A percentile compares a stretch with the other conserved stretches of the same genome.
Conservation (phyloP, 1,284 basidiomycete genomes). For the Ceratobasidium sp. region DNA sequence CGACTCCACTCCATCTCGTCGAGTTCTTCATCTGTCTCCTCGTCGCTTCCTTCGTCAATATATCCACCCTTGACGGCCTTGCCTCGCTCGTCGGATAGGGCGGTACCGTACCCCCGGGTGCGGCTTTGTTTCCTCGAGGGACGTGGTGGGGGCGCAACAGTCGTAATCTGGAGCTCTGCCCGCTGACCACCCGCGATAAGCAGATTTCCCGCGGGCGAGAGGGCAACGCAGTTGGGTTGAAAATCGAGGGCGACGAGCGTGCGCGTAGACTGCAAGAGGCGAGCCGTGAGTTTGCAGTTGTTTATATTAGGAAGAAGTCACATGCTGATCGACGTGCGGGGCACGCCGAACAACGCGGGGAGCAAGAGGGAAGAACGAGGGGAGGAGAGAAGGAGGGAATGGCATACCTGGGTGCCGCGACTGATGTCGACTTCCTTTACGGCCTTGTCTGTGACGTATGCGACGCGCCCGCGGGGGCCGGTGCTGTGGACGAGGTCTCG, state of each 20-base stretch:
- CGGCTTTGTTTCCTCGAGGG: slow-evolving; percentile 29
- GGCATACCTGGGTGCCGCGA: slow-evolving; percentile 28
- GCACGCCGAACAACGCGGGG: slow-evolving; percentile 18
- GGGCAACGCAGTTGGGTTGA: slow-evolving; percentile 49
- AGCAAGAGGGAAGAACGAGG: slow-evolving; percentile 12
- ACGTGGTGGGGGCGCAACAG: slow-evolving; percentile 44
- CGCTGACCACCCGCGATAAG: slow-evolving; percentile 47
- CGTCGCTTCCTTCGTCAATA: slow-evolving; percentile 7
- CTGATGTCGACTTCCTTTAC: slow-evolving; percentile 42
- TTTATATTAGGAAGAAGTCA: slow-evolving; percentile 17
- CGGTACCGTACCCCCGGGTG: slow-evolving; percentile 6
- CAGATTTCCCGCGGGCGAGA: slow-evolving; percentile 27
- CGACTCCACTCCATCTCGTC: slow-evolving; percentile 41
- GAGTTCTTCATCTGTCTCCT: slow-evolving; percentile 15
- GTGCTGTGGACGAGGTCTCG: slow-evolving; percentile 39
- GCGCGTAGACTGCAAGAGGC: slow-evolving; percentile 35
- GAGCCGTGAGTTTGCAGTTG: slow-evolving; percentile 27
- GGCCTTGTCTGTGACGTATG: slow-evolving; percentile 33
- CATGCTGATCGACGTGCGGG: slow-evolving; percentile 18
- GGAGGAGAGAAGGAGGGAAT: not conserved
- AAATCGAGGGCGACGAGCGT: slow-evolving; percentile 47
- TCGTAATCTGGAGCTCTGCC: slow-evolving; percentile 48
- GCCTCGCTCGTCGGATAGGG: slow-evolving; percentile 41
- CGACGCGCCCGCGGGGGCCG: slow-evolving; percentile 32
- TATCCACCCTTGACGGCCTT: slow-evolving; percentile 23